phyloP scores from a whole-genome alignment of 2,329 filamentous ascomycete genomes.

The Alternaria sp. region DNA sequence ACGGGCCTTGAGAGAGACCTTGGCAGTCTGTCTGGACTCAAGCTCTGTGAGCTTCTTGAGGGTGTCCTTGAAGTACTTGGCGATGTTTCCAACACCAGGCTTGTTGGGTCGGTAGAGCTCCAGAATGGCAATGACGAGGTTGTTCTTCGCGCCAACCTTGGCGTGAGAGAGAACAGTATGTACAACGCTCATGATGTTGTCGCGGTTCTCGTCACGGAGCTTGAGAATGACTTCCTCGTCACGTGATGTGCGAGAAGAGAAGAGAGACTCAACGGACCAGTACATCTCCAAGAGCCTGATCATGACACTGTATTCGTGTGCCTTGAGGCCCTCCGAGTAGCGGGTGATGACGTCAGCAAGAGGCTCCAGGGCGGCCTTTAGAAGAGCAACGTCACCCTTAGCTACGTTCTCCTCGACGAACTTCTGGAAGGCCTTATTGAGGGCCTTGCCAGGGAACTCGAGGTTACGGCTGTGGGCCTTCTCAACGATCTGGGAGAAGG shows the following conservation, averaged over 20 bases:
- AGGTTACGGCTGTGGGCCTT: slow-evolving; percentile 76
- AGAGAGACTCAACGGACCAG: slow-evolving; percentile 82
- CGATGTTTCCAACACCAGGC: slow-evolving; percentile 85
- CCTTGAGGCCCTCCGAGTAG: slow-evolving; percentile 88
- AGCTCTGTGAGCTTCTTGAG: slow-evolving; percentile 90
- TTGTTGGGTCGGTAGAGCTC: slow-evolving; percentile 96
- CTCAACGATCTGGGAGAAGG: slow-evolving; percentile 85
- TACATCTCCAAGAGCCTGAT: slow-evolving; percentile 81
- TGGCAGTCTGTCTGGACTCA: slow-evolving; percentile 84
- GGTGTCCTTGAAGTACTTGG: slow-evolving; percentile 82
- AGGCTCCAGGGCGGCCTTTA: slow-evolving; percentile 77
- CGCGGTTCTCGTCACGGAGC: slow-evolving; percentile 95
- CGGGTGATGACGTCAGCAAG: slow-evolving; percentile 78
- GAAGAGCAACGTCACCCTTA: slow-evolving; percentile 73
- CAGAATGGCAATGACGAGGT: slow-evolving; percentile 87
- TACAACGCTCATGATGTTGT: slow-evolving; percentile 84
- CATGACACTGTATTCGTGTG: slow-evolving; percentile 86
- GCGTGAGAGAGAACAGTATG: slow-evolving; percentile 93
- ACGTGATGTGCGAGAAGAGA: slow-evolving; percentile 82
- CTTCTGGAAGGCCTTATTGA: slow-evolving; percentile 82
- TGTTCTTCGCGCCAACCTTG: slow-evolving; percentile 91
- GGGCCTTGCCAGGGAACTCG: slow-evolving; percentile 91
- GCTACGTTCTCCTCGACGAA: slow-evolving; percentile 89
- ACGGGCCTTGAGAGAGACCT: slow-evolving; percentile 95
- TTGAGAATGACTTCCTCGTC: slow-evolving; percentile 94